Percentiles rank a stretch among this genome's conserved stretches.
Evolutionary conservation across 441 rosid genomes (phyloP).

Genomic region (Iberis amara): DNA sequence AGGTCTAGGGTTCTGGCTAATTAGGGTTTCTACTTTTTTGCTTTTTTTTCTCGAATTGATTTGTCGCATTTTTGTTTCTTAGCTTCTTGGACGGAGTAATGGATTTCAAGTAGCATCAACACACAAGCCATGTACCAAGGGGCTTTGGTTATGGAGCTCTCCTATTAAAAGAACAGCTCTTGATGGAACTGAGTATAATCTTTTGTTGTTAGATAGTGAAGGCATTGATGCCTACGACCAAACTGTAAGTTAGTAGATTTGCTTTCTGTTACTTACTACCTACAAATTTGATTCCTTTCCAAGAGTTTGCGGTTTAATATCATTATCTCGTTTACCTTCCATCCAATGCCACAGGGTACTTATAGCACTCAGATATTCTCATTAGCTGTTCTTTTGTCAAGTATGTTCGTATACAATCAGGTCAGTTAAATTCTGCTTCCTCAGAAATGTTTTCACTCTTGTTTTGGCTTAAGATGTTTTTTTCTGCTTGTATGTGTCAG

Average conservation of each 20-base stretch:
- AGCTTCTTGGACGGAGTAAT: conserved; percentile 97
- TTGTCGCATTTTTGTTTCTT: conserved; percentile 26
- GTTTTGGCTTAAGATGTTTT: not conserved
- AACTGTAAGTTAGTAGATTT: conserved; percentile 47
- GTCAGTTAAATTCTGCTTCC: conserved; percentile 33
- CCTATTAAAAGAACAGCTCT: conserved; percentile 87
- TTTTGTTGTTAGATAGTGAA: conserved; percentile 82
- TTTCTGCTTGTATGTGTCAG: conserved; percentile 30
- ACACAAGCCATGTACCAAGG: conserved; percentile 93
- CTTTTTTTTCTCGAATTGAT: conserved; percentile 16
- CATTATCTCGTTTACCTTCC: conserved; percentile 5
- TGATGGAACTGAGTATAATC: conserved; percentile 90
- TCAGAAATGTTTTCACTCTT: not conserved
- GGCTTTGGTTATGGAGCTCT: conserved; percentile 98
- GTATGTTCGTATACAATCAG: conserved; percentile 97
- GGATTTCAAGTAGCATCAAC: conserved; percentile 98
- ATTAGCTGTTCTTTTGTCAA: conserved; percentile 88
- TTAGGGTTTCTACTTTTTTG: not conserved
- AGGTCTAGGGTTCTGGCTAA: conserved; percentile 22
- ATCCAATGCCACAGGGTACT: conserved; percentile 59
- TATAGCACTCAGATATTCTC: conserved; percentile 98
- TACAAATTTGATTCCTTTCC: too few species aligned
- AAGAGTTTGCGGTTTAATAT: not conserved
- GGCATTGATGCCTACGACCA: conserved; percentile 97
- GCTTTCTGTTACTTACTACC: not conserved